phyloP scores from a whole-genome alignment of 2,329 filamentous ascomycete species.

The Neonectria coccinea region DNA sequence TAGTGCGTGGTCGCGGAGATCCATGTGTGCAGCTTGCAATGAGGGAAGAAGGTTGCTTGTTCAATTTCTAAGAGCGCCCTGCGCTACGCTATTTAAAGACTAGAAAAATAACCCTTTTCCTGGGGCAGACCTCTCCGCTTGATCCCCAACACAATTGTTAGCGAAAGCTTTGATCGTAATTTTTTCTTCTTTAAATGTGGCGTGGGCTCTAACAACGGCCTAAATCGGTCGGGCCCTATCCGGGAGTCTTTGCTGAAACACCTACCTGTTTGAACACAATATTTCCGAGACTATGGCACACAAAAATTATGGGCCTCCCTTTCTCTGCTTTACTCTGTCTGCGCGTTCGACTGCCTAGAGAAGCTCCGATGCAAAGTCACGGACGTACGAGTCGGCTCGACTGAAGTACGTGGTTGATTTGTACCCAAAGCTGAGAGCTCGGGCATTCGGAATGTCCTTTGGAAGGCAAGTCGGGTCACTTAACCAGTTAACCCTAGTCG shows the following conservation, averaged over 20 bases:
- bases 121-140: too few species aligned
- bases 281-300: background rate
- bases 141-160: too few species aligned
- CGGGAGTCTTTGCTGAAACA: background rate
- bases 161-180: too few species aligned
- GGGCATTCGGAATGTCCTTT: background rate
- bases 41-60: too few species aligned
- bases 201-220: constrained; percentile 2
- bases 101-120: too few species aligned
- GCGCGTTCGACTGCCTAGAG: background rate
- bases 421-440: background rate
- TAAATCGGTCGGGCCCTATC: background rate
- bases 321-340: background rate
- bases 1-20: too few species aligned
- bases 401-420: background rate
- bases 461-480: background rate
- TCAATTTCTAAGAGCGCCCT: too few species aligned
- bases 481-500: constrained; percentile 8
- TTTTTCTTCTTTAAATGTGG: too few species aligned
- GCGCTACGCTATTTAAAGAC: too few species aligned
- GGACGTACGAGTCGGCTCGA: background rate
- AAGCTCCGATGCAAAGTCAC: background rate
- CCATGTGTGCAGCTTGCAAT: too few species aligned
- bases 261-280: background rate
- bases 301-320: background rate